These are phyloP conservation scores for Pisolithus microcarpus DNA, from an alignment of 768 basidiomycete species.

Conservation along the genomic window DNA sequence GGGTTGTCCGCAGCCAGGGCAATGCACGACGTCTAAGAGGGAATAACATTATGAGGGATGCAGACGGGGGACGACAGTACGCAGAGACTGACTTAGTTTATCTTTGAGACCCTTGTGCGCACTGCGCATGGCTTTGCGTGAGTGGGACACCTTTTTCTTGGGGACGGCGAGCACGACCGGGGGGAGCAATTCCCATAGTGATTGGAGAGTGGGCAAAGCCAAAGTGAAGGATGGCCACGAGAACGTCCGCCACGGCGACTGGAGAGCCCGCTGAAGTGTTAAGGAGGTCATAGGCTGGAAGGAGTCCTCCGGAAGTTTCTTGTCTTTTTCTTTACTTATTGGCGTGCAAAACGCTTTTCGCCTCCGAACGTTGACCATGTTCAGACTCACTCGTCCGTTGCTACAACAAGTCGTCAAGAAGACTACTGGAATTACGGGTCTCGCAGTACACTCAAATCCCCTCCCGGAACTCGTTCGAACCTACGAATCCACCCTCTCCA, in stretches of 20 bases:
- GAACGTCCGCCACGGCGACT: constrained; percentile 11
- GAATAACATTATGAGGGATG: constrained; percentile 3
- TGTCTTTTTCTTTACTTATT: neutral
- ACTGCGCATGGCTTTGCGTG: constrained; percentile 88
- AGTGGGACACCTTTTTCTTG: constrained; percentile 90
- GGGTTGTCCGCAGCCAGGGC: constrained; percentile 81
- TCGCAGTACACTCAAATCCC: constrained; percentile 77
- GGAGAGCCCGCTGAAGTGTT: constrained; percentile 22
- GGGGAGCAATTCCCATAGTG: constrained; percentile 71
- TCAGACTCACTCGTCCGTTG: constrained; percentile 69
- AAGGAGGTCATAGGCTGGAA: constrained; percentile 34
- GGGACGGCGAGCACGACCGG: constrained; percentile 88
- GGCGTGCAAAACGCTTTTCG: constrained; percentile 9
- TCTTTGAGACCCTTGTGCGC: constrained; percentile 95
- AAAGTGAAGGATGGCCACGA: constrained; percentile 21
- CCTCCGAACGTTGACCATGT: constrained; percentile 46
- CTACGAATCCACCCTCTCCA: constrained; percentile 70
- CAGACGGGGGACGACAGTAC: neutral
- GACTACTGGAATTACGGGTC: constrained; percentile 83
- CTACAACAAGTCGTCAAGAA: constrained; percentile 57
- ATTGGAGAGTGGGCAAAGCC: constrained; percentile 35
- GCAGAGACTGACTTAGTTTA: constrained; percentile 59
- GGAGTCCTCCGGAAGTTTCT: too few species aligned
- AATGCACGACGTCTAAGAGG: constrained; percentile 74
- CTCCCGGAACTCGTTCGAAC: constrained; percentile 69